Percentiles rank a stretch among this genome's conserved stretches.
phyloP scores from a whole-genome alignment of 257 asterid species.

The Gentiana straminea region DNA sequence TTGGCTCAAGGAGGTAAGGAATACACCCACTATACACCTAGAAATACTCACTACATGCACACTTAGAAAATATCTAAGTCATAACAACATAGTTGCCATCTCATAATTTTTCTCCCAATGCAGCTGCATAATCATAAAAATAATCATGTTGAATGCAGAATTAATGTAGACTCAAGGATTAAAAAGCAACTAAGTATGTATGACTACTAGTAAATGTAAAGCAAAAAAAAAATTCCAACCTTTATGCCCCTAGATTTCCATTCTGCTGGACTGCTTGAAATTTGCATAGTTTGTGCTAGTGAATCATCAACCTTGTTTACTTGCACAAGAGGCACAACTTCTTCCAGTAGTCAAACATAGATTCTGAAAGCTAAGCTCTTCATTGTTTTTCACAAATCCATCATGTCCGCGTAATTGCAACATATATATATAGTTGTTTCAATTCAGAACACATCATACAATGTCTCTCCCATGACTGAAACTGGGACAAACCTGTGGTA shows the following conservation, averaged over 20 bases:
- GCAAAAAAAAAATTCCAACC: conserved; percentile 15
- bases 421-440: conserved; percentile 54
- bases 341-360: conserved; percentile 61
- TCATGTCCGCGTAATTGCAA: conserved; percentile 55
- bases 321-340: conserved; percentile 39
- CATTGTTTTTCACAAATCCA: conserved; percentile 48
- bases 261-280: conserved; percentile 55
- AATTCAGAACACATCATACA: conserved; percentile 51
- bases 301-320: conserved; percentile 37
- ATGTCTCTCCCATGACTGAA: conserved; percentile 38
- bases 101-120: conserved; percentile 53
- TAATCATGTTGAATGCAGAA: neutral
- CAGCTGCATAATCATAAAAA: conserved; percentile 27
- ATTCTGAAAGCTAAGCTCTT: conserved; percentile 31
- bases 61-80: too few relatives aligned
- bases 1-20: too few relatives aligned
- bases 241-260: conserved; percentile 65
- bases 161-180: too few relatives aligned
- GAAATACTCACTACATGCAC: too few relatives aligned
- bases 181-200: neutral
- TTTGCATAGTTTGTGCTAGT: conserved; percentile 47
- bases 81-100: conserved; percentile 32
- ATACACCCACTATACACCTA: too few relatives aligned
- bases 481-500: conserved; percentile 27
- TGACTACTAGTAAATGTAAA: neutral